Conservation (phyloP, 2,329 filamentous ascomycete species). For the Botryotinia convoluta region DNA sequence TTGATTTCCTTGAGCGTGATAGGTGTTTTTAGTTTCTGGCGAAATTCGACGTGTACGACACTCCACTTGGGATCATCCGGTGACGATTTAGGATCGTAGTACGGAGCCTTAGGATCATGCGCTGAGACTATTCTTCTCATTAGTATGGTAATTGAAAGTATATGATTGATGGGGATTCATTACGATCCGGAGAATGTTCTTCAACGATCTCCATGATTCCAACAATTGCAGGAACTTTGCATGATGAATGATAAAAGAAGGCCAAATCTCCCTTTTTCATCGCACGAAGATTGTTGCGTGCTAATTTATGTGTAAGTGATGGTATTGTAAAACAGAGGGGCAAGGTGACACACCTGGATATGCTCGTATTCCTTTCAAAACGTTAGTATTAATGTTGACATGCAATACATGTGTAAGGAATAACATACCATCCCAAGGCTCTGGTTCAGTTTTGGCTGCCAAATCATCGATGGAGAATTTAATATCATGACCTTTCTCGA, state of each 20-base stretch:
- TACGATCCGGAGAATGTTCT: slow-evolving; percentile 78
- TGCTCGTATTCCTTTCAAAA: slow-evolving; percentile 46
- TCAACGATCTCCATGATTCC: slow-evolving; percentile 86
- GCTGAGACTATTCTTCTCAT: slow-evolving; percentile 45
- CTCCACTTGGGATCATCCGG: slow-evolving; percentile 75
- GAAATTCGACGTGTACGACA: slow-evolving; percentile 83
- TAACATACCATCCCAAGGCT: slow-evolving; percentile 82
- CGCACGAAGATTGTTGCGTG: slow-evolving; percentile 82
- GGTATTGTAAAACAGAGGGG: slow-evolving; percentile 20
- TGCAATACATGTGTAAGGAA: slow-evolving; percentile 7
- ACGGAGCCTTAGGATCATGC: slow-evolving; percentile 69
- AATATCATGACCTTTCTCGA: slow-evolving; percentile 85
- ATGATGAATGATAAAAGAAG: slow-evolving; percentile 97
- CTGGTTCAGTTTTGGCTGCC: slow-evolving; percentile 66
- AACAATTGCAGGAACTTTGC: slow-evolving; percentile 82
- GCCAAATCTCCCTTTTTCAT: slow-evolving; percentile 92
- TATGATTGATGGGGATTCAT: slow-evolving; percentile 6
- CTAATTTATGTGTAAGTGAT: slow-evolving; percentile 43
- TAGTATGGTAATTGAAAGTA: background rate
- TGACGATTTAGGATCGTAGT: slow-evolving; percentile 78
- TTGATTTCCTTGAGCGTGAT: slow-evolving; percentile 72
- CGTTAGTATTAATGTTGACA: slow-evolving; percentile 20
- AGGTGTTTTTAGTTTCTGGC: slow-evolving; percentile 72
- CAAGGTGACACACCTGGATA: slow-evolving; percentile 43
- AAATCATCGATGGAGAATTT: slow-evolving; percentile 94